Conservation (phyloP, 2,329 filamentous ascomycete species). For the Hysterium pulicare region DNA sequence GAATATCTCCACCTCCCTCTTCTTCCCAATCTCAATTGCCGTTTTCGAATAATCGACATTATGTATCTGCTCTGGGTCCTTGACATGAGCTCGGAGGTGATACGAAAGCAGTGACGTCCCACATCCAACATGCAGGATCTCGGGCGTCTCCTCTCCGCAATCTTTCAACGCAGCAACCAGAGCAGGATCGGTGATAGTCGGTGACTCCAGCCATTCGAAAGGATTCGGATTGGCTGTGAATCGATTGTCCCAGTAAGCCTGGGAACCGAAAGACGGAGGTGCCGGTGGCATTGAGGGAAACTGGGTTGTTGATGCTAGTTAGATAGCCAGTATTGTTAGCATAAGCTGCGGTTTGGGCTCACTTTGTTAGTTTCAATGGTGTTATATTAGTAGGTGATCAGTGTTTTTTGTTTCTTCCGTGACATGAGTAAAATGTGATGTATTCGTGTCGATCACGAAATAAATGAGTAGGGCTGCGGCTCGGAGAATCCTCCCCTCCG, state of each 20-base stretch:
- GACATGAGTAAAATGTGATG: too few relatives aligned
- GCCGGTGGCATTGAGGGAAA: constrained; percentile 14
- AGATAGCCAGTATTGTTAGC: constrained; percentile 6
- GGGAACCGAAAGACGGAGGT: constrained; percentile 32
- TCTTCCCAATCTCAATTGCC: constrained; percentile 30
- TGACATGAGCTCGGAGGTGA: constrained; percentile 32
- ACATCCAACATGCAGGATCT: constrained; percentile 38
- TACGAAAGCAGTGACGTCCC: constrained; percentile 37
- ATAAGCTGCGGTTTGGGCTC: constrained; percentile 5
- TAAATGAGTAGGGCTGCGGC: too few relatives aligned
- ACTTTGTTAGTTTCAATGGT: constrained; percentile 11
- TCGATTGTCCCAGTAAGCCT: constrained; percentile 37
- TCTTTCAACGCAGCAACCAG: constrained; percentile 21
- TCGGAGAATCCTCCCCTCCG: constrained; percentile 3
- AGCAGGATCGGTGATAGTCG: constrained; percentile 26
- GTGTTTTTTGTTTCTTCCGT: too few relatives aligned
- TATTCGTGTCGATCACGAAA: too few relatives aligned
- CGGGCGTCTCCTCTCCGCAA: constrained; percentile 12
- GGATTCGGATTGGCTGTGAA: constrained; percentile 31
- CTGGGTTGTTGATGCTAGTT: constrained; percentile 7
- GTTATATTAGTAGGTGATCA: neutral
- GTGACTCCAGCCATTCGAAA: constrained; percentile 39
- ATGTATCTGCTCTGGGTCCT: constrained; percentile 29
- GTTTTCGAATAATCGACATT: constrained; percentile 39
- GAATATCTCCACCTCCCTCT: constrained; percentile 27